Evolutionary conservation across 495 filamentous ascomycete genomes (phyloP).

Genomic region (Xeromyces bisporus): DNA sequence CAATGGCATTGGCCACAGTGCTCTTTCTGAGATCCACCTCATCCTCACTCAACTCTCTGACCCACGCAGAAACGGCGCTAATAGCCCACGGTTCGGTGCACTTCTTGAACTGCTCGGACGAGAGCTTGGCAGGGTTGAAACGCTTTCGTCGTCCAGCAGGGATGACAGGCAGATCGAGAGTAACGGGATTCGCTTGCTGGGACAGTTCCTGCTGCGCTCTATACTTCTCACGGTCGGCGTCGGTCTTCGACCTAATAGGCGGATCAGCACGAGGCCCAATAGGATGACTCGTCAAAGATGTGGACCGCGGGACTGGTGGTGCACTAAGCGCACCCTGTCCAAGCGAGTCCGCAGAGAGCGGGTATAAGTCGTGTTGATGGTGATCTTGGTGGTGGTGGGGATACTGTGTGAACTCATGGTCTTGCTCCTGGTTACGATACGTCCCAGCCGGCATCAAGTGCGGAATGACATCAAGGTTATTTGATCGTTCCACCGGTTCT

Average conservation of each 20-base stretch:
- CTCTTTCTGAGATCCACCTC: conserved; percentile 66
- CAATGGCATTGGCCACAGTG: conserved; percentile 68
- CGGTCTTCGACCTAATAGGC: conserved; percentile 83
- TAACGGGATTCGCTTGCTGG: conserved; percentile 29
- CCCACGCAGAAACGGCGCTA: conserved; percentile 72
- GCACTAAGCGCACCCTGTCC: conserved; percentile 26
- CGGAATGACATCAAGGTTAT: conserved; percentile 26
- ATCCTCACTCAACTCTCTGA: conserved; percentile 75
- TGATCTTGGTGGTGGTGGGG: no score
- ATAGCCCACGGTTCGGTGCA: conserved; percentile 89
- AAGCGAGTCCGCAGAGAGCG: conserved; percentile 31
- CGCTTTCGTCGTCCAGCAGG: conserved; percentile 54
- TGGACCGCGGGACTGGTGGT: conserved; percentile 61
- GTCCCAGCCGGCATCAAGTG: conserved; percentile 41
- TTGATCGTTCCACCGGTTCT: conserved; percentile 41
- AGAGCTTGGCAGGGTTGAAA: conserved; percentile 78
- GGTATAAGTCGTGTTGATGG: conserved; percentile 23
- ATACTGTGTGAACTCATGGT: conserved; percentile 23
- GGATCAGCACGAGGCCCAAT: conserved; percentile 65
- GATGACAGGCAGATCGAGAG: conserved; percentile 54
- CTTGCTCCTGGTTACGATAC: conserved; percentile 29
- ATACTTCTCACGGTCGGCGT: conserved; percentile 54
- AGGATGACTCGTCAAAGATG: conserved; percentile 64
- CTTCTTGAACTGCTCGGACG: conserved; percentile 63
- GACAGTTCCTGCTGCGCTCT: conserved; percentile 40